A percentile compares a stretch with the other conserved stretches of the same genome.
phyloP scores from a whole-genome alignment of 2,329 filamentous ascomycete genomes.

The Ophiostoma quercus region DNA sequence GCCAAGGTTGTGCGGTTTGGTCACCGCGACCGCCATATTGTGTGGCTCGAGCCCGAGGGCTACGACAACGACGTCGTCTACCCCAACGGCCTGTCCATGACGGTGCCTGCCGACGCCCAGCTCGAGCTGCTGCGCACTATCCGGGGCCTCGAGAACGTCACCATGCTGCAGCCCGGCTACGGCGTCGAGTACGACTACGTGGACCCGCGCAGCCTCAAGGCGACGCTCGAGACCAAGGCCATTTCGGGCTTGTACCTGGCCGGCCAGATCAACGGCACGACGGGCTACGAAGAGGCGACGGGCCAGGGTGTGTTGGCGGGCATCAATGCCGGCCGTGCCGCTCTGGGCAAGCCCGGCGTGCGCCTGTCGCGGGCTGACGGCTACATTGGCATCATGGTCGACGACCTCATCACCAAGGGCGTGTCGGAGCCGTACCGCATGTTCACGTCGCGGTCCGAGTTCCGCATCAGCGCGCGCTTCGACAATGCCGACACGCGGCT shows the following conservation, averaged over 20 bases:
- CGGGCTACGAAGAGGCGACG: slow-evolving; percentile 94
- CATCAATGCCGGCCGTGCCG: slow-evolving; percentile 83
- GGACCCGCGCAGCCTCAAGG: slow-evolving; percentile 78
- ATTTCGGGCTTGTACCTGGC: slow-evolving; percentile 86
- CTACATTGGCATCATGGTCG: slow-evolving; percentile 98
- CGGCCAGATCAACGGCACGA: slow-evolving; percentile 97
- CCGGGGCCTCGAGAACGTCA: slow-evolving; percentile 78
- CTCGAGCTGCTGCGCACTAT: slow-evolving; percentile 80
- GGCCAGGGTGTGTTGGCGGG: slow-evolving; percentile 89
- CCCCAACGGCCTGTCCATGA: slow-evolving; percentile 96
- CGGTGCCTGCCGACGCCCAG: slow-evolving; percentile 82
- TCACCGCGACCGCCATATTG: slow-evolving; percentile 73
- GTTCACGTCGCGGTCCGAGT: slow-evolving; percentile 96
- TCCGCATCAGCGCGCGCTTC: slow-evolving; percentile 82
- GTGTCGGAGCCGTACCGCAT: slow-evolving; percentile 96
- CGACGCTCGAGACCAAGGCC: slow-evolving; percentile 90
- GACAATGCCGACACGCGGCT: slow-evolving; percentile 91
- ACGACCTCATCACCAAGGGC: slow-evolving; percentile 93
- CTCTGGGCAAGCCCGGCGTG: slow-evolving; percentile 60
- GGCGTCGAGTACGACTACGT: slow-evolving; percentile 99
- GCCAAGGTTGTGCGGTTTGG: slow-evolving; percentile 87
- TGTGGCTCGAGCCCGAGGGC: slow-evolving; percentile 96
- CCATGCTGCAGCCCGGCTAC: slow-evolving; percentile 91
- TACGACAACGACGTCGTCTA: slow-evolving; percentile 88
- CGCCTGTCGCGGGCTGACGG: slow-evolving; percentile 76